phyloP scores from a whole-genome alignment of 352 stramenopile species.

The Plasmopara viticola region DNA sequence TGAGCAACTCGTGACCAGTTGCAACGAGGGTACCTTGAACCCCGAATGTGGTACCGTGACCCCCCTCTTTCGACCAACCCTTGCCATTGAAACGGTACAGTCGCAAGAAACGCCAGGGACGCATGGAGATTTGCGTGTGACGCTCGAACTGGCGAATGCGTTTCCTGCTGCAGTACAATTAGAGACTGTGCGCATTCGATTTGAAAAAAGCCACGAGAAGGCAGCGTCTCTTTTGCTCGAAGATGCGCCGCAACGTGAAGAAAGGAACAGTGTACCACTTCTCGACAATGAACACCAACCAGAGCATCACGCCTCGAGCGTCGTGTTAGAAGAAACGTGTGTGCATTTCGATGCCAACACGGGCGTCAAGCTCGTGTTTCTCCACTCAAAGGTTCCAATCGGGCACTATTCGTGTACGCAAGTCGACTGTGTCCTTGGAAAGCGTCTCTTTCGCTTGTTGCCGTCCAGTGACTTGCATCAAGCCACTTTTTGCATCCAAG shows the following conservation, averaged over 20 bases:
- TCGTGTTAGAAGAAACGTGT: constrained; percentile 33
- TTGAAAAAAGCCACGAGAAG: constrained; percentile 8
- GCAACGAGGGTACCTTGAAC: constrained; percentile 10
- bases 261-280: too few relatives aligned
- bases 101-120: constrained; percentile 31
- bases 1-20: constrained; percentile 36
- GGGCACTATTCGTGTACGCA: constrained; percentile 46
- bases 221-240: too few relatives aligned
- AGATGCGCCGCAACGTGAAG: too few relatives aligned
- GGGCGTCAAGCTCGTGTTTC: constrained; percentile 42
- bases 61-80: constrained; percentile 35
- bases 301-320: neutral
- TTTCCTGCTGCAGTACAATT: constrained; percentile 54
- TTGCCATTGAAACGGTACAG: constrained; percentile 56
- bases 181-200: constrained; percentile 46
- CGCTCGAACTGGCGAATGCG: constrained; percentile 44
- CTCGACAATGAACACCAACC: neutral
- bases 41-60: too few relatives aligned
- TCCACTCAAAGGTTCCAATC: constrained; percentile 36
- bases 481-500: constrained; percentile 42
- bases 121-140: constrained; percentile 54
- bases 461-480: constrained; percentile 20
- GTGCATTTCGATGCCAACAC: constrained; percentile 58
- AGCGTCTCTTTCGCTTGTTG: constrained; percentile 46
- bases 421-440: constrained; percentile 52